Conservation (phyloP, 2,329 filamentous ascomycete genomes). For the Neodidymelliopsis sp. region DNA sequence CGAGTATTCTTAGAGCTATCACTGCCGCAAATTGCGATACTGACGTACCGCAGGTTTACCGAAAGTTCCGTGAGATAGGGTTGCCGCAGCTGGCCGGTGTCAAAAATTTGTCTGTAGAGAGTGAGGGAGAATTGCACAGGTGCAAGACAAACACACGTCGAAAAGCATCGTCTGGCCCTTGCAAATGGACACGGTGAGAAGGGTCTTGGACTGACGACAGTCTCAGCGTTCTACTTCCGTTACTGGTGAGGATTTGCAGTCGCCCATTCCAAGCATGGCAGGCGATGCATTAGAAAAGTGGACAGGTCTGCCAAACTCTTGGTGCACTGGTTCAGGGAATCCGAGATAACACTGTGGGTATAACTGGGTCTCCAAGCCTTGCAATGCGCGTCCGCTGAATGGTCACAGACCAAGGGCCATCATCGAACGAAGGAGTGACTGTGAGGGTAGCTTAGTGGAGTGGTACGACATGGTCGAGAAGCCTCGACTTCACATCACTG, state of each 20-base stretch:
- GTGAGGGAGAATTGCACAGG: background rate
- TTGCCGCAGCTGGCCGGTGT: conserved; percentile 24
- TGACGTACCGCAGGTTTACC: conserved; percentile 21
- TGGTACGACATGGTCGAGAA: conserved; percentile 24
- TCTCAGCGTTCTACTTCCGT: conserved; percentile 25
- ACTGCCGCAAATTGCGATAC: conserved; percentile 19
- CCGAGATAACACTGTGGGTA: conserved; percentile 47
- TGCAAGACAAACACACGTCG: background rate
- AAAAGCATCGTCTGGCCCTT: conserved; percentile 1
- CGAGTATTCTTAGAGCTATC: conserved; percentile 25
- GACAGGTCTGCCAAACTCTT: conserved; percentile 33
- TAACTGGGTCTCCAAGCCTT: conserved; percentile 41
- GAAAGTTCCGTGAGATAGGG: conserved; percentile 14
- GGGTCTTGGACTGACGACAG: conserved; percentile 33
- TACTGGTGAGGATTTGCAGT: conserved; percentile 34
- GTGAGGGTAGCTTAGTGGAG: conserved; percentile 21
- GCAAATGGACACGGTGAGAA: conserved; percentile 13
- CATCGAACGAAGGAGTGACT: conserved; percentile 31
- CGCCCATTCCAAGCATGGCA: conserved; percentile 28
- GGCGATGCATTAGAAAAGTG: conserved; percentile 41
- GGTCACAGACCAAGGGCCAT: conserved; percentile 25
- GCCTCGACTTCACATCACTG: conserved; percentile 3
- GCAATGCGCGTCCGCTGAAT: conserved; percentile 40
- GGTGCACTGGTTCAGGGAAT: conserved; percentile 38
- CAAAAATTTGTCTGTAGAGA: background rate